Evolutionary conservation across 371 early-diverging fungal species (phyloP).

Genomic region (Rhizopus microsporus): DNA sequence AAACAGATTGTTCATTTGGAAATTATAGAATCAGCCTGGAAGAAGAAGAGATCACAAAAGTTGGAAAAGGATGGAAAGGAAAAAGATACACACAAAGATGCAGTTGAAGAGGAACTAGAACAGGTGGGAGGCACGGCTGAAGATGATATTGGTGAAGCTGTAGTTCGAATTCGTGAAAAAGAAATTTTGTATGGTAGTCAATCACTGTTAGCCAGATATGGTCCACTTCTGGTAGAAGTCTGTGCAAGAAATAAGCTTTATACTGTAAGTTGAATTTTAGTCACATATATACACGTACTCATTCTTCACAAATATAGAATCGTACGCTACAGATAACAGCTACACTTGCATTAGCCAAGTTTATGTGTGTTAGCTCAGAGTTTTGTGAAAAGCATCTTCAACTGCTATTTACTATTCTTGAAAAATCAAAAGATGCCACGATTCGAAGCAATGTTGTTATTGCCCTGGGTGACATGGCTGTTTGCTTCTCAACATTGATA

Average conservation of each 20-base stretch:
- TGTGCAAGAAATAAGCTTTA: slow-evolving; percentile 82
- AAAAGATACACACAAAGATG: neutral
- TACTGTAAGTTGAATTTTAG: slow-evolving; percentile 53
- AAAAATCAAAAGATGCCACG: slow-evolving; percentile 76
- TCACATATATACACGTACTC: neutral
- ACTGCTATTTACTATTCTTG: slow-evolving; percentile 86
- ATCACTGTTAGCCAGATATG: slow-evolving; percentile 80
- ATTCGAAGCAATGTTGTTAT: slow-evolving; percentile 90
- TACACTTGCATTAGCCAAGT: slow-evolving; percentile 84
- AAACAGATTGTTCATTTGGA: slow-evolving; percentile 95
- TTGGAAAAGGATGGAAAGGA: neutral
- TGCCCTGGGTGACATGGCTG: slow-evolving; percentile 95
- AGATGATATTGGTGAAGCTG: slow-evolving; percentile 92
- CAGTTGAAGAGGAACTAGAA: slow-evolving; percentile 72
- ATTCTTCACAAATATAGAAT: slow-evolving; percentile 47
- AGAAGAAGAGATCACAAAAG: slow-evolving; percentile 27
- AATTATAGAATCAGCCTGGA: slow-evolving; percentile 47
- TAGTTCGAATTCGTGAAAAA: slow-evolving; percentile 83
- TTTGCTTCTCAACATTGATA: slow-evolving; percentile 92
- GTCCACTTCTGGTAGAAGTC: slow-evolving; percentile 79
- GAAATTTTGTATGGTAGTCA: slow-evolving; percentile 82
- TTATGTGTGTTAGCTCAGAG: slow-evolving; percentile 94
- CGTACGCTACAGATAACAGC: slow-evolving; percentile 82
- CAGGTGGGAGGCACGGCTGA: slow-evolving; percentile 91
- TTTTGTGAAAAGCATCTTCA: slow-evolving; percentile 94